Conservation (phyloP, 2,329 filamentous ascomycete species). For the Xylariaceae sp. region DNA sequence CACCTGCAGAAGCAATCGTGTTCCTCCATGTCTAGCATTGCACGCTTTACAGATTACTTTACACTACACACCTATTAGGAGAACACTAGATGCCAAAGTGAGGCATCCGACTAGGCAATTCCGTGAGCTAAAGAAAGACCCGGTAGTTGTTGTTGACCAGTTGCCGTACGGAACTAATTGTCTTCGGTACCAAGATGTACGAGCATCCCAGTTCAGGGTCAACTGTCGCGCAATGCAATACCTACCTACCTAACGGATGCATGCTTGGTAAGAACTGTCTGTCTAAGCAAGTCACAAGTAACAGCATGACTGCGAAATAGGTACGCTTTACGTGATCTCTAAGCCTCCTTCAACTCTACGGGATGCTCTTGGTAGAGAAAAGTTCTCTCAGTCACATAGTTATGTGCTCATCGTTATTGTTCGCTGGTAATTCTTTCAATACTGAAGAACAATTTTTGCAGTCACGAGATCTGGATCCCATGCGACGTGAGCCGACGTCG, state of each 20-base stretch:
- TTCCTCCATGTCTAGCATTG: too few relatives aligned
- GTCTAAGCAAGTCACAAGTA: too few relatives aligned
- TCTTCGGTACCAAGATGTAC: too few relatives aligned
- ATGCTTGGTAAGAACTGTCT: background rate
- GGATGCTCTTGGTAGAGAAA: background rate
- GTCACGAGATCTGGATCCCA: constrained; percentile 6
- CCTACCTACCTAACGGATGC: background rate
- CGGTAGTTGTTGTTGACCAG: background rate
- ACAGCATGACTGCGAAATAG: too few relatives aligned
- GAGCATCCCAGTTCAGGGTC: too few relatives aligned
- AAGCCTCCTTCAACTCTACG: background rate
- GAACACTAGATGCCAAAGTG: too few relatives aligned
- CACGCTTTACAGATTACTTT: too few relatives aligned
- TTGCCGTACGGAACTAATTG: background rate
- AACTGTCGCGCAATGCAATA: too few relatives aligned
- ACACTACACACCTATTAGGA: too few relatives aligned
- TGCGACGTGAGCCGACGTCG: constrained; percentile 6
- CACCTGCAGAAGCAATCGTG: too few relatives aligned
- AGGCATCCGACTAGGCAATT: background rate
- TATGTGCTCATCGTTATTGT: background rate
- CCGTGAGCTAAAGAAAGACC: background rate
- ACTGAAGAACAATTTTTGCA: background rate
- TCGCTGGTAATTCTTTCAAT: background rate
- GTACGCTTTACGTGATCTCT: background rate
- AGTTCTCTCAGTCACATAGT: too few relatives aligned